Conservation (phyloP, 2,329 filamentous ascomycete species). For the Colletotrichum sp. region DNA sequence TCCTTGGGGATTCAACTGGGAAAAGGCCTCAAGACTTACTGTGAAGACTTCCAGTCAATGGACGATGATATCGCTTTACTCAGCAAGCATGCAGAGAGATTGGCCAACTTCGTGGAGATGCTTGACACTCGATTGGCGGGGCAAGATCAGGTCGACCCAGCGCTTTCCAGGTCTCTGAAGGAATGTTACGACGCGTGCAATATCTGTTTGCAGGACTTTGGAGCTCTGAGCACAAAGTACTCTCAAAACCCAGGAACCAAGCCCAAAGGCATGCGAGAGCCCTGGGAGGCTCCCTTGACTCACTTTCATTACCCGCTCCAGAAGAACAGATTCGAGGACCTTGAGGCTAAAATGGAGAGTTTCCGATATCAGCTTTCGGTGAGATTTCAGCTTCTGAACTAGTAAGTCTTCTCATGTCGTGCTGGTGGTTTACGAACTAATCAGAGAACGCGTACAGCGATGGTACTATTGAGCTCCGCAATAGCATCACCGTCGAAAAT, state of each 20-base stretch:
- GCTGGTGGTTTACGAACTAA: background rate
- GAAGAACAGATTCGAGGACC: background rate
- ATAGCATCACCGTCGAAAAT: background rate
- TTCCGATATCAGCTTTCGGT: background rate
- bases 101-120: background rate
- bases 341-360: background rate
- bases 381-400: background rate
- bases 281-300: background rate
- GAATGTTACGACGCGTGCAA: background rate
- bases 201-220: background rate
- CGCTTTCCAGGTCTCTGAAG: background rate
- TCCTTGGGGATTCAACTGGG: background rate
- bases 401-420: background rate
- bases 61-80: background rate
- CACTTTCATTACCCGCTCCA: background rate
- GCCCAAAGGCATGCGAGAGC: background rate
- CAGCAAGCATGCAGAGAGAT: background rate
- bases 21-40: background rate
- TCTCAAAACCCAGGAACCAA: background rate
- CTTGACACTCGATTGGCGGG: accelerated
- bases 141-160: background rate
- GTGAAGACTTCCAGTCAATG: background rate
- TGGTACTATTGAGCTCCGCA: background rate
- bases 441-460: background rate
- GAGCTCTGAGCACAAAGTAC: background rate